These are phyloP conservation scores for Tilletiaria anomala DNA, from an alignment of 1,284 basidiomycete species.

Conservation along the genomic window DNA sequence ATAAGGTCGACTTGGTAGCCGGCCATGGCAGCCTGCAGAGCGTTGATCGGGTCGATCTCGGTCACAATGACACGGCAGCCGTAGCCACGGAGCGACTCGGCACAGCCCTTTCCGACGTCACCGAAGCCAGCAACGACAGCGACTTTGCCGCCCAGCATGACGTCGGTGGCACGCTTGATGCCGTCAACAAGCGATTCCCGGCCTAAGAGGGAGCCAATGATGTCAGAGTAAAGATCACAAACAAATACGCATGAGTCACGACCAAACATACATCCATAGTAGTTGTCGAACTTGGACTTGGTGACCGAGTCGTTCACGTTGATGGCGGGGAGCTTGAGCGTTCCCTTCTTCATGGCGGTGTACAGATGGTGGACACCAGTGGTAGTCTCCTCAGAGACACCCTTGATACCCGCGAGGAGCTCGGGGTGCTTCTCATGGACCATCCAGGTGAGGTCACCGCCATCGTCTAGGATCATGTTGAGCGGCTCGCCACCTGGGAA, in stretches of 20 bases:
- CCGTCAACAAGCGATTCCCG: constrained; percentile 99
- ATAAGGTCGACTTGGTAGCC: constrained; percentile 97
- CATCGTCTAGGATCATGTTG: constrained; percentile 99
- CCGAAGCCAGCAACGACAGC: constrained; percentile 97
- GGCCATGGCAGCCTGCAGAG: constrained; percentile 97
- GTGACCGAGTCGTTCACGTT: constrained; percentile 94
- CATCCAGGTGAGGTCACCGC: constrained; percentile 86
- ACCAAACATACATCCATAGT: constrained; percentile 12
- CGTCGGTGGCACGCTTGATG: constrained; percentile 99
- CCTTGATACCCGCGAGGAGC: constrained; percentile 45
- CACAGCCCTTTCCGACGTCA: constrained; percentile 98
- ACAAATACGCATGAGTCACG: neutral
- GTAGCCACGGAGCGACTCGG: constrained; percentile 90
- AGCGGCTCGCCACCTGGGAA: constrained; percentile 63
- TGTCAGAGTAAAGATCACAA: constrained; percentile 45
- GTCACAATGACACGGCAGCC: constrained; percentile 91
- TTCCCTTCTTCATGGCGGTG: constrained; percentile 89
- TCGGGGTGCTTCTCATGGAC: constrained; percentile 68
- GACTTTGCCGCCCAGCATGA: constrained; percentile 99
- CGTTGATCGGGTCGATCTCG: constrained; percentile 99
- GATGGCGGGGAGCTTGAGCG: constrained; percentile 93
- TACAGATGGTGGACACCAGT: constrained; percentile 99
- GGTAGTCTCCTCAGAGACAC: constrained; percentile 97
- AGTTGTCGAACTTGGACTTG: constrained; percentile 87
- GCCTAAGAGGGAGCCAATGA: constrained; percentile 96